Base-by-base conservation (phyloP, 1,139 yeast genomes). In the Sugiyamaella paludigena region DNA sequence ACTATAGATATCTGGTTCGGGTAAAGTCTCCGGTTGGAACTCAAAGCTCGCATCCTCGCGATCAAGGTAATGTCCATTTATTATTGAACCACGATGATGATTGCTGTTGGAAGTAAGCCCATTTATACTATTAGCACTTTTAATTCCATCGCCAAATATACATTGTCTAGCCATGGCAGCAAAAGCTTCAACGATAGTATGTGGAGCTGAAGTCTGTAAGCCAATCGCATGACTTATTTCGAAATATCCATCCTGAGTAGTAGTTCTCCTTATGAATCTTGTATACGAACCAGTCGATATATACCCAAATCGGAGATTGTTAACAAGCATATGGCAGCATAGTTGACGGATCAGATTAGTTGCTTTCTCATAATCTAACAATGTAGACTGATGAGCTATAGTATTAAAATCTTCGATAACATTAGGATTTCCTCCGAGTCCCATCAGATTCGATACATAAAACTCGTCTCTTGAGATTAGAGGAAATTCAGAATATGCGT, bases 291-390 rank as follows among this genome's bases (percentile, higher is more conserved):
- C 58, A 7, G 61, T 58, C 0, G 61, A 52, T 2, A 64, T 39
- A 42, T 55, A 61, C 4, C 65, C 66, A 35, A 55, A 57, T 7
- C 57, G 48, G n/a, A 62, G 42, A 33, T 54, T 45, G 41, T 63
- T 62, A 10, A 60, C 36, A 7, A 55, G 47, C 62, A 63, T 55
- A 24, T 42, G 45, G 30, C 40, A 35, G 31, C 29, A 42, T 52
- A 51, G 40, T 29, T 42, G 40, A 24, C 45, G 28, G 7, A 42
- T 24, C 3, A 15, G 12, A 13, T 29, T 35, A 28, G 12, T 7
- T 10, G 29, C 27, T 5, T 29, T 27, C 7, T 16, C 9, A 29
- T 29, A 16, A 2, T 36, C 40, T 5, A 5, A 19, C 24, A 5
- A 19, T 3, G 24, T 19, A 4, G 24, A 19, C 5, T 19, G 24